Conservation (phyloP, 805 yeast genomes). For the Candida boleticola region DNA sequence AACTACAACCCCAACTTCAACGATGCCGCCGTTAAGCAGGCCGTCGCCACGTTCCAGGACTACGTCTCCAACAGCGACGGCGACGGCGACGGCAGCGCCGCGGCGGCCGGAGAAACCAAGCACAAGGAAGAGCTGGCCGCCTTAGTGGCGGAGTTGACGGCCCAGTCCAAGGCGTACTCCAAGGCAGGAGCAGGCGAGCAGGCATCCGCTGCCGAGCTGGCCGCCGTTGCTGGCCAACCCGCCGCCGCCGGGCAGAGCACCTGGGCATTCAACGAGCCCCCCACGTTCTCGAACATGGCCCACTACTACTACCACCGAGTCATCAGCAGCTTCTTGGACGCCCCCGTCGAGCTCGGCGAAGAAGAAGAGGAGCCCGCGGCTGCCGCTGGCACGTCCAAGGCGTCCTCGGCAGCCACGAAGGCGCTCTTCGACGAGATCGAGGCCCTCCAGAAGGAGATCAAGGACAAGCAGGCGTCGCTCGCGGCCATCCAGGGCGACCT, state of each 20-base stretch:
- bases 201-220: not conserved
- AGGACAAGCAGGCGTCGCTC: conserved; percentile 13
- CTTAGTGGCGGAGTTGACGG: not conserved
- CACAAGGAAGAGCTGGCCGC: not conserved
- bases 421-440: conserved; percentile 12
- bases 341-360: not conserved
- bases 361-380: not conserved
- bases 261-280: conserved; percentile 6
- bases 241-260: not conserved
- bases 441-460: conserved; percentile 15
- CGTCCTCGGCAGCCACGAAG: not conserved
- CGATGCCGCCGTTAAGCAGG: conserved; percentile 79
- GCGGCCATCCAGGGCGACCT: conserved; percentile 19
- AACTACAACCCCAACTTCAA: conserved; percentile 83
- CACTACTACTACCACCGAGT: conserved; percentile 18
- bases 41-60: conserved; percentile 56
- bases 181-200: not conserved
- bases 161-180: too few species aligned
- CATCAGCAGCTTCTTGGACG: conserved; percentile 1
- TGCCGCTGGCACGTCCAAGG: not conserved
- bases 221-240: too few species aligned
- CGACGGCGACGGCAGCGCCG: not conserved
- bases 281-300: conserved; percentile 22
- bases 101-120: not conserved
- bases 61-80: conserved; percentile 40